phyloP scores from a whole-genome alignment of 257 asterid species.

The Forsythia viridissima region DNA sequence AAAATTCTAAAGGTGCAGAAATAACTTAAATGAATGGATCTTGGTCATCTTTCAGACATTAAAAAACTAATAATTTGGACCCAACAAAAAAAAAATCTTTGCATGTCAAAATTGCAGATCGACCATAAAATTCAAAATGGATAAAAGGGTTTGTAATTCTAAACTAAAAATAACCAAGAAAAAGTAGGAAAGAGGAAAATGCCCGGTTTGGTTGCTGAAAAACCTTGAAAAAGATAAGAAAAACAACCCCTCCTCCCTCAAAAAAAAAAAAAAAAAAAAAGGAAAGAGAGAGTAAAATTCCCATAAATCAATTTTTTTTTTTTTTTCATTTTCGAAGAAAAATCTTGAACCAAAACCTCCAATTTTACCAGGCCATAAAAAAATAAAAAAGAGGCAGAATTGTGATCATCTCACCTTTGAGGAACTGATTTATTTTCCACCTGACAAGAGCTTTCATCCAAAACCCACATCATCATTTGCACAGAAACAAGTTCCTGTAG shows the following conservation, averaged over 20 bases:
- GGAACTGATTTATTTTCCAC: conserved; percentile 24
- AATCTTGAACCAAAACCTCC: too few relatives aligned
- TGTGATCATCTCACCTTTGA: conserved; percentile 48
- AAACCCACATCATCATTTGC: conserved; percentile 32
- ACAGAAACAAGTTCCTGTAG: conserved; percentile 24
- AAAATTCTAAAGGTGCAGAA: conserved; percentile 1
- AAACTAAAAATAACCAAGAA: conserved; percentile 6
- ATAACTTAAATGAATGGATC: conserved; percentile 27
- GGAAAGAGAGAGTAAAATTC: not conserved
- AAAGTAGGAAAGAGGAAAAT: not conserved
- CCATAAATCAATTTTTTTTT: conserved; percentile 5
- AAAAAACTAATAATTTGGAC: conserved; percentile 6
- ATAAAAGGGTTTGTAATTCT: conserved; percentile 10
- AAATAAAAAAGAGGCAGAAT: not conserved
- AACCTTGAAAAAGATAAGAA: not conserved
- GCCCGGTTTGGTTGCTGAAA: not conserved
- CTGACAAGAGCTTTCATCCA: conserved; percentile 29
- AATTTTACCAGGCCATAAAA: not conserved
- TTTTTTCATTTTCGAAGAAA: too few relatives aligned
- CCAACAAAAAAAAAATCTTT: conserved; percentile 6
- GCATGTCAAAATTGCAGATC: conserved; percentile 46
- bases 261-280: not conserved
- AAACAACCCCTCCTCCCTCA: not conserved
- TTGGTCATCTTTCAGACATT: conserved; percentile 24
- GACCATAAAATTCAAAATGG: conserved; percentile 22